A percentile compares a stretch with the other conserved stretches of the same genome.
Conservation (phyloP, 1,284 basidiomycete genomes). For the Megacollybia platyphylla region DNA sequence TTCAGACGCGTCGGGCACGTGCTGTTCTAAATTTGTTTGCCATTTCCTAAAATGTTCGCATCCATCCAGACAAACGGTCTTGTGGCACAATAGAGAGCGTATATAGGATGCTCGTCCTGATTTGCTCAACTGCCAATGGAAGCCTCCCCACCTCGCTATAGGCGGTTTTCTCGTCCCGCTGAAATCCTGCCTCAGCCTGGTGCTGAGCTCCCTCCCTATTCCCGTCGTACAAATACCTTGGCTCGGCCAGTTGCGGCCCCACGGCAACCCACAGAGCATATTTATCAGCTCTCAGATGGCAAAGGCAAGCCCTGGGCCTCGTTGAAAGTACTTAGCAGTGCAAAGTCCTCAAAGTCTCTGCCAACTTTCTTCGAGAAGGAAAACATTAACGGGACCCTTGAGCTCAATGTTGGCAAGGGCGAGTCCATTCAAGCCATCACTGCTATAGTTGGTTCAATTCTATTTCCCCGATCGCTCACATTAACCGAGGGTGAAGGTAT, state of each 20-base stretch:
- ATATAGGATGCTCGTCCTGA: too few relatives aligned
- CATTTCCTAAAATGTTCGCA: too few relatives aligned
- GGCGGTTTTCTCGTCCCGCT: conserved; percentile 1
- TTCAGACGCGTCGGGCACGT: too few relatives aligned
- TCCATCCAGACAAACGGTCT: too few relatives aligned
- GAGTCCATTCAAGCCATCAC: conserved; percentile 11
- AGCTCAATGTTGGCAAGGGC: conserved; percentile 16
- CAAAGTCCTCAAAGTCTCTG: conserved; percentile 10
- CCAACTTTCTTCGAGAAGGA: conserved; percentile 19
- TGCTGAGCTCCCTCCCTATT: conserved; percentile 7
- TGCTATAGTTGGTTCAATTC: conserved; percentile 8
- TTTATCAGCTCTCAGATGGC: conserved; percentile 7
- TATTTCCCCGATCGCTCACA: background rate
- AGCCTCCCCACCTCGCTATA: conserved; percentile 1
- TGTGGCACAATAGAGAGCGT: too few relatives aligned
- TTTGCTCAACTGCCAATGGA: too few relatives aligned
- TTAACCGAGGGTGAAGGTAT: conserved; percentile 12
- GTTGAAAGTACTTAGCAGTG: conserved; percentile 17
- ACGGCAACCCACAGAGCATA: conserved; percentile 6
- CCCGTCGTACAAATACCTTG: conserved; percentile 2
- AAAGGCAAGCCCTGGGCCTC: conserved; percentile 19
- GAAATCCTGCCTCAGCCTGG: background rate
- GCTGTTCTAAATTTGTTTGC: too few relatives aligned
- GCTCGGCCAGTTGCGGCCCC: conserved; percentile 1
- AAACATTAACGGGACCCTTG: conserved; percentile 15